Percentiles rank a stretch among this genome's conserved stretches.
These are phyloP conservation scores for Penicillium soppii DNA, from an alignment of 495 filamentous ascomycete species.

Conservation along the genomic window DNA sequence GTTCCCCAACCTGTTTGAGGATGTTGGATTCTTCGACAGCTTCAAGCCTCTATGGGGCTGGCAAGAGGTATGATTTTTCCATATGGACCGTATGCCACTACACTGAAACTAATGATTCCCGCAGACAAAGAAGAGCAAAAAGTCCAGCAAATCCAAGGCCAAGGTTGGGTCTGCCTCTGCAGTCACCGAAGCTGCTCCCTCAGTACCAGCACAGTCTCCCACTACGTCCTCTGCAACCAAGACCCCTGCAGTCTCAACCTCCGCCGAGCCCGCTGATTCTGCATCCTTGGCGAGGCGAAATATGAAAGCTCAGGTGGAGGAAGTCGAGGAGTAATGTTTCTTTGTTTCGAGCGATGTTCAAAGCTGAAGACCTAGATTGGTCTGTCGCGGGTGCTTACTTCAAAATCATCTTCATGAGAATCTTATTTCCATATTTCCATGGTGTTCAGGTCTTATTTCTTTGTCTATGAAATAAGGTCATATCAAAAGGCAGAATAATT, in stretches of 20 bases:
- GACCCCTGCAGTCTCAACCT: no score
- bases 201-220: conserved; percentile 49
- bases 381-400: background rate
- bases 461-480: background rate
- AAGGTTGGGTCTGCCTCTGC: conserved; percentile 30
- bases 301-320: conserved; percentile 63
- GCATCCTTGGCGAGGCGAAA: conserved; percentile 47
- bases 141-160: conserved; percentile 67
- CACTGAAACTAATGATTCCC: conserved; percentile 5
- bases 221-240: no score
- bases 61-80: conserved; percentile 73
- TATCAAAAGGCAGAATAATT: background rate
- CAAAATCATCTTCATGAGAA: background rate
- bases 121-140: conserved; percentile 54
- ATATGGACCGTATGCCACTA: background rate
- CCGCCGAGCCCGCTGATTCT: conserved; percentile 52
- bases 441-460: background rate
- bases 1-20: conserved; percentile 97
- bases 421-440: background rate
- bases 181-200: conserved; percentile 46
- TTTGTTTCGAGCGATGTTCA: background rate
- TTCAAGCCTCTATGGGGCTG: conserved; percentile 97
- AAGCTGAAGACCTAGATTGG: background rate
- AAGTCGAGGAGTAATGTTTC: conserved; percentile 58
- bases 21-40: conserved; percentile 97